A percentile compares a stretch with the other conserved stretches of the same genome.
These are phyloP conservation scores for Chionographis japonica DNA, from an alignment of 106 monocot species.

Conservation along the genomic window DNA sequence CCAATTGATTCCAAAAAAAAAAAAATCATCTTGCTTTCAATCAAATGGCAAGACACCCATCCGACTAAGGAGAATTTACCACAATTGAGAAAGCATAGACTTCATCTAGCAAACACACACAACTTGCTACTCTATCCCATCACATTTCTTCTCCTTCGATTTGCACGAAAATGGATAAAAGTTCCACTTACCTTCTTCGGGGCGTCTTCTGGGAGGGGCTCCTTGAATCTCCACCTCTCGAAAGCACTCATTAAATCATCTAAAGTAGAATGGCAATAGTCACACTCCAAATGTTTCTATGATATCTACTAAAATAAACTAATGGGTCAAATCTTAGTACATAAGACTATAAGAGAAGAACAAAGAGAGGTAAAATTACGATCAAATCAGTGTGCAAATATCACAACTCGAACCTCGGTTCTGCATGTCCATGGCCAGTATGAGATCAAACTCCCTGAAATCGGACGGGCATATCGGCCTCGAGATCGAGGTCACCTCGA, in stretches of 20 bases:
- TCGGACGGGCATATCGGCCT: constrained; percentile 77
- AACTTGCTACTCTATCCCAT: too few relatives aligned
- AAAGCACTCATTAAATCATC: constrained; percentile 77
- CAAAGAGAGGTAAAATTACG: neutral
- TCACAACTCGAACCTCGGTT: constrained; percentile 54
- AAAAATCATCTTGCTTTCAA: too few relatives aligned
- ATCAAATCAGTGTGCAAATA: neutral
- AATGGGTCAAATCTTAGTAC: too few relatives aligned
- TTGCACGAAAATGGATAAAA: neutral
- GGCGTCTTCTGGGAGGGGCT: constrained; percentile 59
- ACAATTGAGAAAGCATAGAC: too few relatives aligned
- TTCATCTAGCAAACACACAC: too few relatives aligned
- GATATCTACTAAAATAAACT: too few relatives aligned
- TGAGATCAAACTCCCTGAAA: constrained; percentile 89
- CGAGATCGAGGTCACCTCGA: constrained; percentile 87
- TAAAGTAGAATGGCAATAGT: constrained; percentile 5
- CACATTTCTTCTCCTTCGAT: too few relatives aligned
- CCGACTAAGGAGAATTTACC: neutral
- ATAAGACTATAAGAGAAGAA: neutral
- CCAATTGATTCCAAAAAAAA: too few relatives aligned
- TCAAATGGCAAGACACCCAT: too few relatives aligned
- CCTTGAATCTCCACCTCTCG: constrained; percentile 88
- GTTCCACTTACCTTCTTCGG: constrained; percentile 52
- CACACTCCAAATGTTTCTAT: neutral
- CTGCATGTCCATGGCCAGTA: constrained; percentile 94